Conservation (phyloP, 2,329 filamentous ascomycete genomes). For the Microdochium paspali region DNA sequence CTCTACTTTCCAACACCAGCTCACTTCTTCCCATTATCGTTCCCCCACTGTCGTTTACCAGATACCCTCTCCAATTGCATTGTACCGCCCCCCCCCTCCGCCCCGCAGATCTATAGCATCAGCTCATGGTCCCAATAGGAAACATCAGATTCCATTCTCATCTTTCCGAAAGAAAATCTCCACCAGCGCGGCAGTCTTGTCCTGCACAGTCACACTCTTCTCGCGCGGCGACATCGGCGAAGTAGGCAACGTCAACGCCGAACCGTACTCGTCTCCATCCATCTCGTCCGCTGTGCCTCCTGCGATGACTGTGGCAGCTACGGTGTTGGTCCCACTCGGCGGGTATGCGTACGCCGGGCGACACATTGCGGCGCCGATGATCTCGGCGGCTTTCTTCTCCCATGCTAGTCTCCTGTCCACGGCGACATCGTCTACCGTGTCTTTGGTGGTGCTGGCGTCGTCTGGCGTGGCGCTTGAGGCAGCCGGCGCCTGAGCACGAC, state of each 20-base stretch:
- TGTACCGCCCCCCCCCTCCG: too few species aligned
- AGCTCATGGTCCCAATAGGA: too few species aligned
- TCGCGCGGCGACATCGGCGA: constrained; percentile 15
- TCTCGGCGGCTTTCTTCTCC: constrained; percentile 51
- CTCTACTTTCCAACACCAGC: too few species aligned
- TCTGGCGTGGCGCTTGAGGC: constrained; percentile 4
- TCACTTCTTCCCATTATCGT: too few species aligned
- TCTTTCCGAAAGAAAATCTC: neutral
- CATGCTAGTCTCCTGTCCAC: constrained; percentile 47
- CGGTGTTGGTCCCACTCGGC: constrained; percentile 10
- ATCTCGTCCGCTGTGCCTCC: too few species aligned
- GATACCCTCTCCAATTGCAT: too few species aligned
- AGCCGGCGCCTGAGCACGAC: constrained; percentile 5
- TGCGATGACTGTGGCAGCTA: too few species aligned
- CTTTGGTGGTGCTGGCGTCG: constrained; percentile 14
- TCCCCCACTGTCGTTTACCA: too few species aligned
- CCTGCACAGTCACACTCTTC: constrained; percentile 51
- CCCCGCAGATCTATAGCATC: too few species aligned
- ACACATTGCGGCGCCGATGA: constrained; percentile 58
- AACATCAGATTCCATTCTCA: neutral
- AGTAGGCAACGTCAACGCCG: neutral
- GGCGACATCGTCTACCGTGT: constrained; percentile 32
- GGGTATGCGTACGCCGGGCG: constrained; percentile 22
- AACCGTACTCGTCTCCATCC: too few species aligned
- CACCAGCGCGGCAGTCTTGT: constrained; percentile 27